Percentiles rank a stretch among this genome's conserved stretches.
Conservation (phyloP, 352 stramenopile genomes). For the Blastocystis sp. region DNA sequence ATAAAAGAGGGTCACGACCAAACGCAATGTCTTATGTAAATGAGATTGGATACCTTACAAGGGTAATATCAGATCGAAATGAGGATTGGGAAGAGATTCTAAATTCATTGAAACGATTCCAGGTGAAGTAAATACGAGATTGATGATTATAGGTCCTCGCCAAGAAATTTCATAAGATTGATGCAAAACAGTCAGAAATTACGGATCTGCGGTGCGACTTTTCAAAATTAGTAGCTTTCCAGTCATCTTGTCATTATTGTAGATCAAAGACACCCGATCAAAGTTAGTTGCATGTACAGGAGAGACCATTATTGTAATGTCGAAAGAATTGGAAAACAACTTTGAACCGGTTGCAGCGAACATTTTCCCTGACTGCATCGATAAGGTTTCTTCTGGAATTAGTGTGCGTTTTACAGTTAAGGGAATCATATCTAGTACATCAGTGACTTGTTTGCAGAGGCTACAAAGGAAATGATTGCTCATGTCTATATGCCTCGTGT, state of each 20-base stretch:
- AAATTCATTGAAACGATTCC: background rate
- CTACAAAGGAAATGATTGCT: background rate
- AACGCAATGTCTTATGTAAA: background rate
- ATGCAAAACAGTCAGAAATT: background rate
- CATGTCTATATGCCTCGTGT: background rate
- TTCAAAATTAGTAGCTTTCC: background rate
- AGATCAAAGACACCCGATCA: slow-evolving; percentile 25
- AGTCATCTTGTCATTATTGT: background rate
- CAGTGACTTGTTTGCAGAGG: background rate
- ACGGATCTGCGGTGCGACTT: slow-evolving; percentile 16
- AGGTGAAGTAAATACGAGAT: background rate
- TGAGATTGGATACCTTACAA: background rate
- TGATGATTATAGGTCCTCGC: background rate
- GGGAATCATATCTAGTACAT: background rate
- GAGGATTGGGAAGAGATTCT: slow-evolving; percentile 9
- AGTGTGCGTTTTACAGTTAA: background rate
- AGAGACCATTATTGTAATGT: background rate
- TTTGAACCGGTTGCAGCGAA: slow-evolving; percentile 17
- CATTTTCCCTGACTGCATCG: slow-evolving; percentile 16
- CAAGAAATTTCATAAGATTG: background rate
- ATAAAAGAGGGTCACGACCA: background rate
- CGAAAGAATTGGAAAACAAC: background rate
- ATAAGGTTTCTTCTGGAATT: slow-evolving; percentile 24
- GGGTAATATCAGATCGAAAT: background rate
- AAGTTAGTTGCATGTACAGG: slow-evolving; percentile 2